These are phyloP conservation scores for Pontederia crassipes DNA, from an alignment of 176 grass and related monocot species.

Conservation along the genomic window DNA sequence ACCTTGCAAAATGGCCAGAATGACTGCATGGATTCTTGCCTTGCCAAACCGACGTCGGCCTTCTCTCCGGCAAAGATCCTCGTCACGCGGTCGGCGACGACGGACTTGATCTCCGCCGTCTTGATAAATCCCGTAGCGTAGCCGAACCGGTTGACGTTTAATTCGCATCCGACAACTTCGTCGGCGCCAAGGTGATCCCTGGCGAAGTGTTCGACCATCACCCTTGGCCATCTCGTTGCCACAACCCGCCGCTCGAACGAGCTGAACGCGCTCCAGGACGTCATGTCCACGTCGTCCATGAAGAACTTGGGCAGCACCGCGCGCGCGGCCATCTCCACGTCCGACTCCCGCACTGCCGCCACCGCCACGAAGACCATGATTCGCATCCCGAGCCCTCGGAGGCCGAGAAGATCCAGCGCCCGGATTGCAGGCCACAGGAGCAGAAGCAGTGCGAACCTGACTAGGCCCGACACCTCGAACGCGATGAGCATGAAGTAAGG, in stretches of 20 bases:
- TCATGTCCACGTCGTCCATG: slow-evolving; percentile 61
- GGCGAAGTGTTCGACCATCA: slow-evolving; percentile 72
- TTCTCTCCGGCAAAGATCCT: slow-evolving; percentile 22
- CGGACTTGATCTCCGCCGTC: no score
- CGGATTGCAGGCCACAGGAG: slow-evolving; percentile 51
- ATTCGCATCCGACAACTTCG: slow-evolving; percentile 47
- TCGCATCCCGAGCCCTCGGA: slow-evolving; percentile 9
- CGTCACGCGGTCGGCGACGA: slow-evolving; percentile 17
- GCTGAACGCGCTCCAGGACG: slow-evolving; percentile 41
- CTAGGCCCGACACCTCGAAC: slow-evolving; percentile 53
- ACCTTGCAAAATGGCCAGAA: slow-evolving; percentile 66
- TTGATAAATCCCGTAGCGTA: slow-evolving; percentile 31
- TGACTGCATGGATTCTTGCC: slow-evolving; percentile 8
- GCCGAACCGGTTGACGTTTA: slow-evolving; percentile 38
- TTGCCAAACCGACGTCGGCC: slow-evolving; percentile 35
- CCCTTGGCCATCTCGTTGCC: slow-evolving; percentile 47
- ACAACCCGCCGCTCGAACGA: slow-evolving; percentile 37
- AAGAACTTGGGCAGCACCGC: slow-evolving; percentile 96
- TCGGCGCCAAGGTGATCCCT: slow-evolving; percentile 74
- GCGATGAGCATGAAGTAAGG: slow-evolving; percentile 84
- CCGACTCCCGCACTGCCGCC: slow-evolving; percentile 26
- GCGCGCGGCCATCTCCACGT: slow-evolving; percentile 70
- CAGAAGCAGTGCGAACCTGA: slow-evolving; percentile 53
- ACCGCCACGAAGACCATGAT: slow-evolving; percentile 37
- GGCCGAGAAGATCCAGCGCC: slow-evolving; percentile 20